phyloP scores from a whole-genome alignment of 1,284 basidiomycete genomes.

The Violaceomyces palustris region DNA sequence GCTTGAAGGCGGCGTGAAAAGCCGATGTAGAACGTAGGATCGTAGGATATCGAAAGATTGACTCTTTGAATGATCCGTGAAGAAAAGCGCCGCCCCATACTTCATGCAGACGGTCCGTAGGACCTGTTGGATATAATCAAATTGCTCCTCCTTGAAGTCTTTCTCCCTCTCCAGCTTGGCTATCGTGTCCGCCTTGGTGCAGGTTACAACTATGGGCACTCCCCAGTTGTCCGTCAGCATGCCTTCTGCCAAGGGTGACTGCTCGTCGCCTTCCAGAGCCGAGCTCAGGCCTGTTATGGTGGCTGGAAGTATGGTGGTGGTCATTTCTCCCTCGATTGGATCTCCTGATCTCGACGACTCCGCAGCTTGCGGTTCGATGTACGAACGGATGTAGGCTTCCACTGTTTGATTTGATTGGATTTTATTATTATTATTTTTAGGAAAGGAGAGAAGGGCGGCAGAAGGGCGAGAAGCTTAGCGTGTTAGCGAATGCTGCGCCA shows the following conservation, averaged over 20 bases:
- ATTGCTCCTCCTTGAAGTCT: slow-evolving; percentile 72
- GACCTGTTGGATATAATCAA: slow-evolving; percentile 91
- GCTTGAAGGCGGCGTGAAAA: slow-evolving; percentile 73
- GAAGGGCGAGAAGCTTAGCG: too few species aligned
- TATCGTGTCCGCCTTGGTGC: slow-evolving; percentile 63
- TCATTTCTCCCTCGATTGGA: not conserved
- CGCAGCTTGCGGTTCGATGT: slow-evolving; percentile 67
- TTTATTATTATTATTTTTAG: too few species aligned
- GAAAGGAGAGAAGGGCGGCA: too few species aligned
- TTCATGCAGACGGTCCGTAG: slow-evolving; percentile 84
- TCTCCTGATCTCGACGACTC: not conserved
- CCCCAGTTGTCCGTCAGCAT: slow-evolving; percentile 59
- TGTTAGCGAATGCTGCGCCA: slow-evolving; percentile 1
- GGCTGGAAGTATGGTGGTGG: slow-evolving; percentile 57
- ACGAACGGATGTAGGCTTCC: slow-evolving; percentile 80
- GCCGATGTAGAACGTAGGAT: slow-evolving; percentile 78
- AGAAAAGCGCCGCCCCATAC: slow-evolving; percentile 88
- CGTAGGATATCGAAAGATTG: slow-evolving; percentile 72
- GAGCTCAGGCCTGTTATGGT: slow-evolving; percentile 57
- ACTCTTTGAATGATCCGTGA: slow-evolving; percentile 73
- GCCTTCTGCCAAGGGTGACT: slow-evolving; percentile 25
- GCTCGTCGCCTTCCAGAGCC: slow-evolving; percentile 43
- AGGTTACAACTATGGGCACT: slow-evolving; percentile 80
- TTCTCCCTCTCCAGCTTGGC: slow-evolving; percentile 52
- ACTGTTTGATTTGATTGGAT: too few species aligned